Base-by-base conservation (phyloP, 768 basidiomycete genomes). In the Mycena rosella region DNA sequence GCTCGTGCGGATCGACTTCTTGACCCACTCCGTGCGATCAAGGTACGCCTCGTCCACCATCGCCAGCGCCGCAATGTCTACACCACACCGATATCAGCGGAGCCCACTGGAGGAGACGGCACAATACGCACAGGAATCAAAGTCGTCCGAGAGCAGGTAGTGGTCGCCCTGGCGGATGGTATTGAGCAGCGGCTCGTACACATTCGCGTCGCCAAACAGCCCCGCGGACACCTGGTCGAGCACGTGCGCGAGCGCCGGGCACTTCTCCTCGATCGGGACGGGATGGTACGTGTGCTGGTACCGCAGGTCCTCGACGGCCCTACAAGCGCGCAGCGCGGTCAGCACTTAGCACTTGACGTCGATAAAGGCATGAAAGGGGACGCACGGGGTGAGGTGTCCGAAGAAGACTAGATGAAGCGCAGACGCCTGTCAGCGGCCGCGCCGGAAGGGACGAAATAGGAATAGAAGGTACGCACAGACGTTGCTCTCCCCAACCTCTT, bases 401-500 rank as follows among this genome's bases (percentile, higher is more conserved):
- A 96, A 96, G 86, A 96, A 95, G 88, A 96, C 93, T 94, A 36
- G 5, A 48, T 20, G 27, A 10, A 55, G n/a, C n/a, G n/a, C n/a
- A n/a, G n/a, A 29, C 17, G 29, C 27, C 42, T 5, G 30, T 57
- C 44, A 65, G 54, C 7, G 17, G 49, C 26, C 10, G 45, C 20
- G 10, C 14, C 7, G 38, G 38, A 15, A 40, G 11, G 32, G 18
- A 38, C 17, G 73, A 67, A 26, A 76, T 47, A 26, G 24, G 26
- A 53, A 32, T 38, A 58, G 65, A 66, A 65, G 64, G 38, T 77
- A 92, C 89, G 85, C 78, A 93, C 94, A 96, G 74, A 96, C 95
- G 77, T 97, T 95, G 74, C 87, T 89, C 75, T 96, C 94, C 32
- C 96, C 97, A 52, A 96, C 91, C 77, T 98, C 96, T 75, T 98